Conservation (phyloP, 352 stramenopile species). For the Phytophthora kernoviae region DNA sequence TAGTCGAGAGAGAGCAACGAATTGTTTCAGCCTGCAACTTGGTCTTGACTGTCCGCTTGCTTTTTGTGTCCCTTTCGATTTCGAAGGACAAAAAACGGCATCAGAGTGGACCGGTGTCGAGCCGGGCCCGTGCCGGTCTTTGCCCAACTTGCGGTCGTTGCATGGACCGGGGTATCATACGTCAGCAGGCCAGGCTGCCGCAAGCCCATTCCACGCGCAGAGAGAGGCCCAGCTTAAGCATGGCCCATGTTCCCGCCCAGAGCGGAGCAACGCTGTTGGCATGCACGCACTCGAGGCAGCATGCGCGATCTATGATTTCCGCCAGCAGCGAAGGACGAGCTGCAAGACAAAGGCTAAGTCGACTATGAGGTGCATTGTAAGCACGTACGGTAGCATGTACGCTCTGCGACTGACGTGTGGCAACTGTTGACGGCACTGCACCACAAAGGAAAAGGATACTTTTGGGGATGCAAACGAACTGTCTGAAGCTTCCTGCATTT, state of each 20-base stretch:
- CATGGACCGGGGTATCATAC: constrained; percentile 14
- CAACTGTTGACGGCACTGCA: not conserved
- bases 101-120: not conserved
- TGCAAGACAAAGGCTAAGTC: too few relatives aligned
- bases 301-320: not conserved
- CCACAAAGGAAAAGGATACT: constrained; percentile 3
- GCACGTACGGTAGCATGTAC: too few relatives aligned
- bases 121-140: constrained; percentile 8
- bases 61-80: constrained; percentile 1
- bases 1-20: too few relatives aligned
- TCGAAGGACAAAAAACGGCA: not conserved
- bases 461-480: constrained; percentile 15
- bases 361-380: too few relatives aligned
- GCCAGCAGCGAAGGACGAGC: not conserved
- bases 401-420: not conserved
- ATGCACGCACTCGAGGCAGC: not conserved
- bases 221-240: not conserved
- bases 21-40: too few relatives aligned
- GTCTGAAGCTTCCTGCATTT: constrained; percentile 38
- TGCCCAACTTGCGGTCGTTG: constrained; percentile 17
- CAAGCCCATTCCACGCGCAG: constrained; percentile 4
- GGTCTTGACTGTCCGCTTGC: not conserved
- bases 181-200: constrained; percentile 16
- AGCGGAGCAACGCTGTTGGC: not conserved
- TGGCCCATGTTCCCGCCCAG: constrained; percentile 1